A percentile compares a stretch with the other conserved stretches of the same genome.
These are phyloP conservation scores for Sporobolomyces roseus DNA, from an alignment of 768 basidiomycete genomes.

Conservation along the genomic window DNA sequence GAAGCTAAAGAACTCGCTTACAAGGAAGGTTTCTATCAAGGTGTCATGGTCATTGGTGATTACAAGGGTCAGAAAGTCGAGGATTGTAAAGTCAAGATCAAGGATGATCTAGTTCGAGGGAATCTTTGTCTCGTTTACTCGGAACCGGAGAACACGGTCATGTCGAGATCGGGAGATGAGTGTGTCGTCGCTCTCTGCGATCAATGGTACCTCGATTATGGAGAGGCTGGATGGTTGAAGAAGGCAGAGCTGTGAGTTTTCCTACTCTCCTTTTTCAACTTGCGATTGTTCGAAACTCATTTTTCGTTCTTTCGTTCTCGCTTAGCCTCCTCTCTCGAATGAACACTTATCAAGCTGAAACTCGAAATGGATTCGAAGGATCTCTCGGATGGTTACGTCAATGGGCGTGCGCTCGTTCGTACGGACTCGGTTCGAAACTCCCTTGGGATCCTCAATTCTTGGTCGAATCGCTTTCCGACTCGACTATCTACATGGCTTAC, in stretches of 20 bases:
- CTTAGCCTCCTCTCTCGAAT: constrained; percentile 73
- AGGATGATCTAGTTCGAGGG: constrained; percentile 71
- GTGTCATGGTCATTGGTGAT: constrained; percentile 84
- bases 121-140: constrained; percentile 85
- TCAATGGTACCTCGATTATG: constrained; percentile 99
- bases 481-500: constrained; percentile 97
- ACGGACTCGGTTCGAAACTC: constrained; percentile 87
- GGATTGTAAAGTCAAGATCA: constrained; percentile 85
- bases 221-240: constrained; percentile 81
- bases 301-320: neutral
- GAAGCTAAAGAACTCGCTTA: constrained; percentile 98
- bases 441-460: constrained; percentile 97
- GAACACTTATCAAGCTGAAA: constrained; percentile 88
- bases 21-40: constrained; percentile 96
- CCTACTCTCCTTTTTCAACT: neutral
- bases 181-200: constrained; percentile 98
- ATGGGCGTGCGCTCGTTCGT: constrained; percentile 98
- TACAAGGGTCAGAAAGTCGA: constrained; percentile 83
- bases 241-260: constrained; percentile 70
- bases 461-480: constrained; percentile 94
- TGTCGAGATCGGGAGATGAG: constrained; percentile 88
- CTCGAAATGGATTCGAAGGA: constrained; percentile 83
- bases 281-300: neutral
- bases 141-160: constrained; percentile 86
- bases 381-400: constrained; percentile 92